Base-by-base conservation (phyloP, 2,329 filamentous ascomycete genomes). In the Diplodia scrobiculata region DNA sequence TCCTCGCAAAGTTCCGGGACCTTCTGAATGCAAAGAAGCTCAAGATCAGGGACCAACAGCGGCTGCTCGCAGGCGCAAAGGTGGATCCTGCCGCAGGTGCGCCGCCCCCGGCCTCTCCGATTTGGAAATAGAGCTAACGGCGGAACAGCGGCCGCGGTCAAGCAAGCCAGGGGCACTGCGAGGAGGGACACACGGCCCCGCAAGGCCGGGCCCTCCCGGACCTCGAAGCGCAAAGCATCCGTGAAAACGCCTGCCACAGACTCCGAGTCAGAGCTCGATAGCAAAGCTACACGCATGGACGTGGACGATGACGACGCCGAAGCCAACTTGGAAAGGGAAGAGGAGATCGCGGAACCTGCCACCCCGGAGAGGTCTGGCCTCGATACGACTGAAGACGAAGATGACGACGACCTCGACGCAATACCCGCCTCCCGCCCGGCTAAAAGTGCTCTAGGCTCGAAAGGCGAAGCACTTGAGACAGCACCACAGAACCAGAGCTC, bases 21-120 rank as follows among this genome's bases (percentile, higher is more conserved):
- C 79, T 94, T 1, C 79, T 93, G 1, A 93, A 93, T 71, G 86
- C 89, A 74, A 94, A 94, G 79, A 93, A 93, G 76, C 80, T 88
- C 63, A 92, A 91, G 77, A 92, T 93, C 59, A 80, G 90, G 51
- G 85, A 92, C 71, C 89, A 92, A 76, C 87, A 90, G 71, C 83
- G 84, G 47, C 77, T 90, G 21, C 77, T 92, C 27, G 80, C 81
- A 17, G 77, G 79, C 34, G 84, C 85, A 73, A 86, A 87, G 63
- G 73, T 78, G 11, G 75, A 77, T 60, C 71, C 73, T 54, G 51
- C 69, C 11, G 71, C 68, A 55, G 73, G 76, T 77, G 68, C 58
- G 72, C 60, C 48, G 41, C 45, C 58, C 36, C 34, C 32, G 41
- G 47, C 45, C 45, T 27, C 48, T 41, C 48, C 36, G 27, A 27